Percentiles rank a stretch among this genome's conserved stretches.
These are phyloP conservation scores for Acacia acuminata DNA, from an alignment of 306 rosid species.

Conservation along the genomic window DNA sequence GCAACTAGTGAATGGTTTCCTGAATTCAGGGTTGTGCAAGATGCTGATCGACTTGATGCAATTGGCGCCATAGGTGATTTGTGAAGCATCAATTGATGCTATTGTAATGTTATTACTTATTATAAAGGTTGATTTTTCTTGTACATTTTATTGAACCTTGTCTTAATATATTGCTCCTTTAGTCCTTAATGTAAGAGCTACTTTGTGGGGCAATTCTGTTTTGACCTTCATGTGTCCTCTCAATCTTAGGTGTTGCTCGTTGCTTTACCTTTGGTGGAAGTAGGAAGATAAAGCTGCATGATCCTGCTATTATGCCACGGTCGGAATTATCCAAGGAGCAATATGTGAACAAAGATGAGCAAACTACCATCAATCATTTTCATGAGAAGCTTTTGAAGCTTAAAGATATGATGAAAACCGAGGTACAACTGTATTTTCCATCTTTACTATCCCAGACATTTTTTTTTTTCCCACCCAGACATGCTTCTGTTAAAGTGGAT, in stretches of 20 bases:
- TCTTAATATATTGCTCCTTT: background rate
- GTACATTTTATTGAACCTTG: background rate
- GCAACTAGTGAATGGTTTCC: slow-evolving; percentile 48
- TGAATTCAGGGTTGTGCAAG: slow-evolving; percentile 87
- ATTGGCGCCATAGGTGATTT: slow-evolving; percentile 91
- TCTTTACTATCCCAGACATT: background rate
- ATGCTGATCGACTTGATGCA: slow-evolving; percentile 96
- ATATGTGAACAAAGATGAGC: slow-evolving; percentile 76
- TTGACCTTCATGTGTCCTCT: background rate
- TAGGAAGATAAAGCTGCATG: slow-evolving; percentile 65
- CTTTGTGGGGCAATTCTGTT: background rate
- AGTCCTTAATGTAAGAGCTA: no score
- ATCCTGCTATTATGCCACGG: slow-evolving; percentile 72
- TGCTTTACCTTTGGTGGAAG: slow-evolving; percentile 96
- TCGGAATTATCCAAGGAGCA: slow-evolving; percentile 63
- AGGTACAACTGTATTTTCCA: slow-evolving; percentile 42
- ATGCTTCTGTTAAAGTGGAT: slow-evolving; percentile 9
- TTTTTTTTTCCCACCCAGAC: background rate
- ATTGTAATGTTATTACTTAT: slow-evolving; percentile 38
- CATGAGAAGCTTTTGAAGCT: slow-evolving; percentile 94
- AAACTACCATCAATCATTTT: slow-evolving; percentile 83
- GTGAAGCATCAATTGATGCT: slow-evolving; percentile 52
- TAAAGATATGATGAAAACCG: slow-evolving; percentile 89
- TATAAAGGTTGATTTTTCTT: background rate
- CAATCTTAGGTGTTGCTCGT: slow-evolving; percentile 76